Base-by-base conservation (phyloP, 176 grass and related monocot species). In the Oryza meridionalis region DNA sequence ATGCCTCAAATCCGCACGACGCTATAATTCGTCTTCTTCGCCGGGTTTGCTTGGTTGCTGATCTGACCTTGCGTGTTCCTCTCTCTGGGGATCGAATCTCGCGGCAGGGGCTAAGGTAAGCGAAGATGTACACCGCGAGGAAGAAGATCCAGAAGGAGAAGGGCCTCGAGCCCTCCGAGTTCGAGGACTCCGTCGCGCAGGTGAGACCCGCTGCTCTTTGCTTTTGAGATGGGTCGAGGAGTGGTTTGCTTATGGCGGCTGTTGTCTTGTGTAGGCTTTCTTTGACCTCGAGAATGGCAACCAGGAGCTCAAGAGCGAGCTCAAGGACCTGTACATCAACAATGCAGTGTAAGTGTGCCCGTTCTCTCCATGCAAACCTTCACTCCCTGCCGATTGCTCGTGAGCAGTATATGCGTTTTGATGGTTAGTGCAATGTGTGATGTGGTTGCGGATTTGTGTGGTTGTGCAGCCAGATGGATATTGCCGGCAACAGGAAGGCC, bases 141-240 rank as follows among this genome's bases (percentile, higher is more conserved):
- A 97, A 78, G 90, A 97, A 97, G 90, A 97, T 97, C 82, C 95
- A 89, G 78, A 97, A 97, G 95, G 95, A 97, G 13, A 97, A 97
- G 88, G 95, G 87, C 82, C 76, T 97, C 5, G 95, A 94, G 82
- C 92, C 95, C 13, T 82, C 88, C 17, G 95, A 97, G 86, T 88
- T 97, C 73, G 95, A 97, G 87, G 95, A 97, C 17, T 82, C 95
- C 46, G 95, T 97, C 45, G 92, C 95, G 32, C 95, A 98, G 95
- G 95, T 97, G 38, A 74, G 32, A 25, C 0, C 32, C 24, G 17
- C 40, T 42, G 40, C 40, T 9, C 7, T 43, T 43, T 43, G 42
- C 42, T 13, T 19, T 64, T 21, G 25, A 31, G 76, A 73, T 86
- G 35, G 21, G 3, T 42, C 35, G 24, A 14, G 11, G 26, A 25